Evolutionary conservation across 2,329 filamentous ascomycete genomes (phyloP), one percentile per base, ranked within the genome.

Genomic region (Bipolaris sorokiniana): DNA sequence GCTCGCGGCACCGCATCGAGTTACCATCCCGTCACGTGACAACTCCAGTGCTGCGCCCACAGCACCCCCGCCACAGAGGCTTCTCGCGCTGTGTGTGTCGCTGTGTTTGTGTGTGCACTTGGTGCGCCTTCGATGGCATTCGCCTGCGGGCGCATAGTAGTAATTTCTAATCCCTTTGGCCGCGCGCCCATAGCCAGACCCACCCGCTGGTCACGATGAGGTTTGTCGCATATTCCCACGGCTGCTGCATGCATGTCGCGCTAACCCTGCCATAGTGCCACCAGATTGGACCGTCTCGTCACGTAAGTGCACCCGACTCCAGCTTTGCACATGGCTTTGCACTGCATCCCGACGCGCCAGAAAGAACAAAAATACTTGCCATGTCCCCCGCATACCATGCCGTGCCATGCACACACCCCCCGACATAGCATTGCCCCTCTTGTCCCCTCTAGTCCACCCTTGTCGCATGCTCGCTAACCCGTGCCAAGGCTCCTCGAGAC

Each of bases 401-500:
- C 23, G 15, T 7, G 38, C 50, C 26, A 34, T 20, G 28, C 51
- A 42, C 36, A 22, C 13, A n/a, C 9, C n/a, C 16, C 33, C 31
- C 31, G 20, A 16, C 10, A 26, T 16, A 33, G 31, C 48, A 28
- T 44, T 52, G 42, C 48, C 18, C 11, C 18, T 15, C 16, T 18
- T 13, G 28, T 13, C 28, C 28, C 28, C 28, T 31, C 28, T 31
- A 10, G 4, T 10, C 34, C 28, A 44, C 47, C 41, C 54, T 48
- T 49, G 34, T 40, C 31, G 36, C 36, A 36, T 47, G 49, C 45
- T 64, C 56, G 64, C 71, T 73, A 65, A 74, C 65, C 44, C 45
- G 20, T 54, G 62, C 67, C 70, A 77, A 97, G 93, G 64, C 87
- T 99, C 75, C 88, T 99, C 69, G 95, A 99, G 84, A 98, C 95